Conservation (phyloP, 495 filamentous ascomycete species). For the Staphylotrichum longicolle region DNA sequence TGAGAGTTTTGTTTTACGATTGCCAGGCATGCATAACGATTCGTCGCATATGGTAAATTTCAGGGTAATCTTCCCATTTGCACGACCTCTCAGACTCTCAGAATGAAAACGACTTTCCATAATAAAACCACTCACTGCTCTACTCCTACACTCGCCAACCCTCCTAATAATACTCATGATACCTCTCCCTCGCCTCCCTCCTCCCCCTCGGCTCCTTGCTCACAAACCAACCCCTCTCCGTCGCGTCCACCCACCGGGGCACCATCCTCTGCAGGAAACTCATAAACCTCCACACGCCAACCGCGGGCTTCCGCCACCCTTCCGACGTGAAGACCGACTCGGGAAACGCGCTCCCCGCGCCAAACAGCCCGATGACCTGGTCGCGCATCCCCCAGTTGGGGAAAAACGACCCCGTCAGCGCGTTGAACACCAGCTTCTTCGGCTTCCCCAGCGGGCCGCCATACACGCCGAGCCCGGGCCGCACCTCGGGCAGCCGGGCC, state of each 20-base stretch:
- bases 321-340: slow-evolving; percentile 17
- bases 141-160: neutral
- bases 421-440: slow-evolving; percentile 15
- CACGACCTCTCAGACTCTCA: too few relatives aligned
- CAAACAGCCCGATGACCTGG: slow-evolving; percentile 21
- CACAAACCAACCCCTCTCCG: neutral
- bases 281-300: slow-evolving; percentile 30
- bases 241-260: slow-evolving; percentile 23
- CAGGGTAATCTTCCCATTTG: too few relatives aligned
- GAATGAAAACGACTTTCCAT: too few relatives aligned
- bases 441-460: neutral
- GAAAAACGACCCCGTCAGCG: slow-evolving; percentile 20
- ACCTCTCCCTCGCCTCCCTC: neutral
- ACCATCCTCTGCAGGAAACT: slow-evolving; percentile 23
- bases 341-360: slow-evolving; percentile 31
- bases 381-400: neutral
- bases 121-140: too few relatives aligned
- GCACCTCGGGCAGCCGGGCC: slow-evolving; percentile 6
- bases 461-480: neutral
- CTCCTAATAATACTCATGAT: neutral
- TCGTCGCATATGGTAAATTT: too few relatives aligned
- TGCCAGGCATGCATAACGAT: too few relatives aligned
- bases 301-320: slow-evolving; percentile 20
- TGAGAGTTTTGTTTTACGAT: too few relatives aligned
- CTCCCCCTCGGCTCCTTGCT: neutral